Evolutionary conservation across 352 stramenopile species (phyloP).

Genomic region (Pythium pyrilobum): DNA sequence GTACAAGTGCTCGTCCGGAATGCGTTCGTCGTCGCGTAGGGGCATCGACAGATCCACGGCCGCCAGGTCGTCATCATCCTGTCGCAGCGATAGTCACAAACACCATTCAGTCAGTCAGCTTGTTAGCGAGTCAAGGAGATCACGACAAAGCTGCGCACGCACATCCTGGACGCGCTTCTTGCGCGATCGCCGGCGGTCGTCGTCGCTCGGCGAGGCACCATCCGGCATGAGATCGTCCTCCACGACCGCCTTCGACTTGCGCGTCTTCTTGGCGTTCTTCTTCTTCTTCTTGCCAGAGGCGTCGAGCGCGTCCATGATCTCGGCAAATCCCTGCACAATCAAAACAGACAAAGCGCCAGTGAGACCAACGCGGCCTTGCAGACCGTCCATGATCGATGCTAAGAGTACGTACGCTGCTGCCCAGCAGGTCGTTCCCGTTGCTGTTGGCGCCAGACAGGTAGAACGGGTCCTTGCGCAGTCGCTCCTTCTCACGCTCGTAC

Average conservation of each 20-base stretch:
- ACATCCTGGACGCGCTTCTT: slow-evolving; percentile 54
- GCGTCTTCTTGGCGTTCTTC: slow-evolving; percentile 29
- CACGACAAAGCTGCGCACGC: too few relatives aligned
- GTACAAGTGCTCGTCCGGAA: slow-evolving; percentile 78
- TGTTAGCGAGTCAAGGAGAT: too few relatives aligned
- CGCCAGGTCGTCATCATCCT: slow-evolving; percentile 59
- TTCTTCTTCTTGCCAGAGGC: slow-evolving; percentile 46
- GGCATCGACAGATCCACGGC: slow-evolving; percentile 75
- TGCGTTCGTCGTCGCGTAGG: slow-evolving; percentile 68
- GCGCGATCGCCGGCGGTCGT: slow-evolving; percentile 44
- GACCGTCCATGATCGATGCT: neutral
- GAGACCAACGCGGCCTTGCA: neutral
- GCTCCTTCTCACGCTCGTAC: slow-evolving; percentile 44
- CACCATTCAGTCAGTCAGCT: too few relatives aligned
- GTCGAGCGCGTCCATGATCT: slow-evolving; percentile 78
- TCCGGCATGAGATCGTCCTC: slow-evolving; percentile 80
- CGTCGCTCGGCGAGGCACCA: slow-evolving; percentile 59
- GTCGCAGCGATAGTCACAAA: neutral
- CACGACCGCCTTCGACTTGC: slow-evolving; percentile 49
- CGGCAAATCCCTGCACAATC: slow-evolving; percentile 47
- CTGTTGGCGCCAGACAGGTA: slow-evolving; percentile 62
- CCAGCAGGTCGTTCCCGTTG: slow-evolving; percentile 24
- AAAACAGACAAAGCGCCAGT: neutral
- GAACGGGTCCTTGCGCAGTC: slow-evolving; percentile 73
- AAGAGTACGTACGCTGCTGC: slow-evolving; percentile 25